Percentiles rank a stretch among this genome's conserved stretches.
Conservation (phyloP, 2,329 filamentous ascomycete genomes). For the Penicillium sp. region DNA sequence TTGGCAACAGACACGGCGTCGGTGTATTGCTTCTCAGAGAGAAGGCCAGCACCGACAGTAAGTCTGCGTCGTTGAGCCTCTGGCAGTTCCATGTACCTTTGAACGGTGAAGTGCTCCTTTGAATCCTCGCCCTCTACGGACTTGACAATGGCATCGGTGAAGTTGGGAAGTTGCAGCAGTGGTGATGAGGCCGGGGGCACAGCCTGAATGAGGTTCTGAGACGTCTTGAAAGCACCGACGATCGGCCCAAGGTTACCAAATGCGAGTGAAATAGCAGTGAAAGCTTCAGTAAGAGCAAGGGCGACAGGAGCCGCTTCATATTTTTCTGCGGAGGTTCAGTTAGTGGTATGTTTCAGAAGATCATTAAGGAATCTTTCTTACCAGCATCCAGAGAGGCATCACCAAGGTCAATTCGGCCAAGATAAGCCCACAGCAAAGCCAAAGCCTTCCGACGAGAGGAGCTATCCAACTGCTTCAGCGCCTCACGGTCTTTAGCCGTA, state of each 20-base stretch:
- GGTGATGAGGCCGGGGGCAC: conserved; percentile 79
- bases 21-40: conserved; percentile 74
- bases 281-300: conserved; percentile 78
- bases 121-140: conserved; percentile 56
- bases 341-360: conserved; percentile 12
- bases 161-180: conserved; percentile 85
- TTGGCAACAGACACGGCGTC: conserved; percentile 72
- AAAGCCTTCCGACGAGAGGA: conserved; percentile 79
- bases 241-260: conserved; percentile 82
- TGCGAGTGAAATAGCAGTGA: conserved; percentile 80
- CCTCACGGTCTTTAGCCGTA: conserved; percentile 69
- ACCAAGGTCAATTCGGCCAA: conserved; percentile 81
- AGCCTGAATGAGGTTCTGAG: conserved; percentile 87
- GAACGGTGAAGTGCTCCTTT: conserved; percentile 72
- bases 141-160: conserved; percentile 61
- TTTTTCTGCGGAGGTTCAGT: conserved; percentile 57
- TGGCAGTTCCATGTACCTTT: conserved; percentile 83
- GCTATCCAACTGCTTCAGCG: conserved; percentile 76
- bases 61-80: conserved; percentile 70
- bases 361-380: conserved; percentile 11
- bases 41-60: conserved; percentile 65
- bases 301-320: conserved; percentile 86
- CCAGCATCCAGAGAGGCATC: conserved; percentile 71
- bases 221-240: conserved; percentile 73
- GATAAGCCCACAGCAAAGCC: conserved; percentile 89